Evolutionary conservation across 306 rosid genomes (phyloP).

Genomic region (Notholithocarpus densiflorus): DNA sequence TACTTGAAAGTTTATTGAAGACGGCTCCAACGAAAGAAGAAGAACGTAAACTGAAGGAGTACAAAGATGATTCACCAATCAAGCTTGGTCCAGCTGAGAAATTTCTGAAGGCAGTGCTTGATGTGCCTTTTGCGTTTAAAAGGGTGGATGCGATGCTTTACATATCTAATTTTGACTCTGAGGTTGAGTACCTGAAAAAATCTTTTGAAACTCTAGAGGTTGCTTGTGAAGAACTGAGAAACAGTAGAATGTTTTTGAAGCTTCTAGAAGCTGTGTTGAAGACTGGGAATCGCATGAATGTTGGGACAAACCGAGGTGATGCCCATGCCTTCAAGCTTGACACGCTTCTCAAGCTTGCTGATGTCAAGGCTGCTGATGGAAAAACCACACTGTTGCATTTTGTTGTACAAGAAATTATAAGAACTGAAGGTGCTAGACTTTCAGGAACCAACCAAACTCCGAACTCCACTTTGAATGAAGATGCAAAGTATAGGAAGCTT

Average conservation of each 20-base stretch:
- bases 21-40: slow-evolving; percentile 99
- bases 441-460: slow-evolving; percentile 39
- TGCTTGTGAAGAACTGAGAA: slow-evolving; percentile 91
- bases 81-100: slow-evolving; percentile 94
- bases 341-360: slow-evolving; percentile 92
- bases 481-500: slow-evolving; percentile 70
- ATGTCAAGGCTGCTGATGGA: slow-evolving; percentile 89
- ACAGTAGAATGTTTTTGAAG: slow-evolving; percentile 90
- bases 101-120: slow-evolving; percentile 88
- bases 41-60: slow-evolving; percentile 80
- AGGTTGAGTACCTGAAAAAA: slow-evolving; percentile 75
- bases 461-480: slow-evolving; percentile 45
- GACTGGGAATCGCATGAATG: slow-evolving; percentile 97
- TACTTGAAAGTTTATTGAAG: slow-evolving; percentile 87
- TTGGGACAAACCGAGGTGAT: slow-evolving; percentile 96
- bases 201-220: slow-evolving; percentile 81
- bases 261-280: slow-evolving; percentile 94
- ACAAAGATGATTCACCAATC: slow-evolving; percentile 68
- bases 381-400: slow-evolving; percentile 90
- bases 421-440: slow-evolving; percentile 84
- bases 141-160: slow-evolving; percentile 95
- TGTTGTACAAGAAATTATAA: slow-evolving; percentile 91
- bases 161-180: slow-evolving; percentile 84
- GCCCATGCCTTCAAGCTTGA: slow-evolving; percentile 98
- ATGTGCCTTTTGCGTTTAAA: slow-evolving; percentile 87